Evolutionary conservation across 805 yeast genomes (phyloP).

Genomic region (Zygosaccharomyces rouxii): DNA sequence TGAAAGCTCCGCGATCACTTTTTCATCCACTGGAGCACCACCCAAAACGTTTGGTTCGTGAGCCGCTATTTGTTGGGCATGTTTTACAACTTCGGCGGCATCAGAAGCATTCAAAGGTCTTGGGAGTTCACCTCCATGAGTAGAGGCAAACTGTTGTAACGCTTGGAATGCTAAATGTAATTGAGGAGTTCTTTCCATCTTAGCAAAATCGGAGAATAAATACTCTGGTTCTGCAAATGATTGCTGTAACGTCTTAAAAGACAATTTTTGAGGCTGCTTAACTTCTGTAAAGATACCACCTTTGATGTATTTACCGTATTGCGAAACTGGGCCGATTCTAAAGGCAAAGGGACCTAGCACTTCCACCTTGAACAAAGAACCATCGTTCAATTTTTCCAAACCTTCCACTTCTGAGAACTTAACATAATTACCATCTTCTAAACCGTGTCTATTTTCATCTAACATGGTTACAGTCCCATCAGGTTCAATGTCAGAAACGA

Average conservation of each 20-base stretch:
- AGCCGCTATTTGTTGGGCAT: conserved; percentile 55
- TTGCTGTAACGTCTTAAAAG: conserved; percentile 58
- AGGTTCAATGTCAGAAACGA: conserved; percentile 80
- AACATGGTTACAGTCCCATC: conserved; percentile 91
- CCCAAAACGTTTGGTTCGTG: conserved; percentile 53
- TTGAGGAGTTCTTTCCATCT: conserved; percentile 87
- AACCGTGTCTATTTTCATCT: conserved; percentile 88
- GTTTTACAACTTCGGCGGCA: conserved; percentile 57
- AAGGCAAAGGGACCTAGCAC: conserved; percentile 96
- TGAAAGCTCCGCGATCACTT: conserved; percentile 65
- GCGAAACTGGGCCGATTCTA: conserved; percentile 52
- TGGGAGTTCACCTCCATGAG: conserved; percentile 65
- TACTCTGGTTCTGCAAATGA: conserved; percentile 78
- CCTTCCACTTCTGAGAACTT: conserved; percentile 86
- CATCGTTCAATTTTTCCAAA: conserved; percentile 66
- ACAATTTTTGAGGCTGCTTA: conserved; percentile 64
- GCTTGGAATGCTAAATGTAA: conserved; percentile 92
- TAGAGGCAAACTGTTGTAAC: conserved; percentile 63
- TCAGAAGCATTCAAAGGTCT: conserved; percentile 71
- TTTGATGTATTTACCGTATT: conserved; percentile 61
- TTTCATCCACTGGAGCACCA: conserved; percentile 53
- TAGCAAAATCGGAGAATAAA: conserved; percentile 82
- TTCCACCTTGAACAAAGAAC: conserved; percentile 65
- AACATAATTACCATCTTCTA: conserved; percentile 88
- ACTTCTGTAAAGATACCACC: conserved; percentile 94